phyloP scores from a whole-genome alignment of 306 rosid species.

The Rubus parviflorus region DNA sequence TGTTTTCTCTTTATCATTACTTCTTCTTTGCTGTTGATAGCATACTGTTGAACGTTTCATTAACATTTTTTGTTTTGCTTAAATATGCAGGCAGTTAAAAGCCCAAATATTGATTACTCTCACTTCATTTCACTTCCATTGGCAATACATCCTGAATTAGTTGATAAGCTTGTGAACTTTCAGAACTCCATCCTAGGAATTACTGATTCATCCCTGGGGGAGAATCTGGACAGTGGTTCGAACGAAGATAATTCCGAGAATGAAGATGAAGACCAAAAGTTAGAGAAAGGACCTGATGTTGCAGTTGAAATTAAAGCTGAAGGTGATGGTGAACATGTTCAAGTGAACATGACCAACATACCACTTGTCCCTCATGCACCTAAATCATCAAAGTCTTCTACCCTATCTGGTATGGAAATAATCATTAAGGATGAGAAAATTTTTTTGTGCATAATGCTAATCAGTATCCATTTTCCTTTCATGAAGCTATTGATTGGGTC shows the following conservation, averaged over 20 bases:
- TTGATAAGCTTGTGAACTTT: constrained; percentile 69
- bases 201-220: constrained; percentile 39
- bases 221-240: constrained; percentile 42
- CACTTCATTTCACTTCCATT: constrained; percentile 95
- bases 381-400: constrained; percentile 50
- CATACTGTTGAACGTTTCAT: neutral
- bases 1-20: neutral
- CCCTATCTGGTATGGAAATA: constrained; percentile 58
- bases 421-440: constrained; percentile 22
- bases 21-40: neutral
- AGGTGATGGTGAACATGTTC: constrained; percentile 41
- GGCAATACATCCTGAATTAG: constrained; percentile 87
- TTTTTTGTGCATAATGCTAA: constrained; percentile 15
- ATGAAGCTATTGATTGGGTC: neutral
- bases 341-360: constrained; percentile 51
- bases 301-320: constrained; percentile 57
- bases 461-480: constrained; percentile 1
- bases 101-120: constrained; percentile 80
- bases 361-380: constrained; percentile 70
- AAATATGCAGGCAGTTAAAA: constrained; percentile 55
- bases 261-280: constrained; percentile 46
- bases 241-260: constrained; percentile 42
- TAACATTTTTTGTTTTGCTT: neutral
- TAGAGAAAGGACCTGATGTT: constrained; percentile 50
- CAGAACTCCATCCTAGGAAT: constrained; percentile 64